These are phyloP conservation scores for Globisporangium echinulatum DNA, from an alignment of 352 stramenopile genomes.

Conservation along the genomic window DNA sequence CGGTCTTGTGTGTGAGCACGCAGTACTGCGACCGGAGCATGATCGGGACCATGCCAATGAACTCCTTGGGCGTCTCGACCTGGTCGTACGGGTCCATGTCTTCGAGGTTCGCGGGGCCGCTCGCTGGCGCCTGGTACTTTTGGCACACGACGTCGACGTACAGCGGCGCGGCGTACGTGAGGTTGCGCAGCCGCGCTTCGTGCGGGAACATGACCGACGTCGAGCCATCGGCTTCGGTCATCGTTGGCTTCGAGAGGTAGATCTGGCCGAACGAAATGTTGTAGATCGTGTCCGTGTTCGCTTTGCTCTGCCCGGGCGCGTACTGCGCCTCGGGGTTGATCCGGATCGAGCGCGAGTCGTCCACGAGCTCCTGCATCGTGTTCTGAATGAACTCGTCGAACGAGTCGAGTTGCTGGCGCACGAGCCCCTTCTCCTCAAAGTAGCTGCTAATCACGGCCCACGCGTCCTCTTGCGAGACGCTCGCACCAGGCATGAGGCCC, in stretches of 20 bases:
- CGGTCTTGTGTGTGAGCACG: constrained; percentile 89
- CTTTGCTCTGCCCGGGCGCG: constrained; percentile 90
- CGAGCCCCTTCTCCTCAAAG: constrained; percentile 99
- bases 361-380: constrained; percentile 99
- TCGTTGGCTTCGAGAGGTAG: constrained; percentile 96
- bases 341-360: constrained; percentile 95
- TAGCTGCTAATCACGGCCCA: constrained; percentile 99
- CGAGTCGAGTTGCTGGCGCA: constrained; percentile 99
- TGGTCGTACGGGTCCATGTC: constrained; percentile 86
- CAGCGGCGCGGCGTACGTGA: constrained; percentile 98
- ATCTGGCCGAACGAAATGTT: constrained; percentile 98
- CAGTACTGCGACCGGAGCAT: constrained; percentile 98
- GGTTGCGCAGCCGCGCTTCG: constrained; percentile 96
- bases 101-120: constrained; percentile 66
- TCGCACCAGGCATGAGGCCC: constrained; percentile 53
- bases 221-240: constrained; percentile 95
- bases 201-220: constrained; percentile 99
- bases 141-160: constrained; percentile 98
- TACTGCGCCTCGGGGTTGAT: constrained; percentile 97
- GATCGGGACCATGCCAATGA: constrained; percentile 98
- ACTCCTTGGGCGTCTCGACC: constrained; percentile 89
- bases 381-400: constrained; percentile 99
- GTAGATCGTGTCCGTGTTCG: constrained; percentile 89
- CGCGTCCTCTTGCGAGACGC: constrained; percentile 97
- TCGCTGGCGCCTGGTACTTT: constrained; percentile 68